Base-by-base conservation (phyloP, 768 basidiomycete species). In the Agaricus subrufescens region DNA sequence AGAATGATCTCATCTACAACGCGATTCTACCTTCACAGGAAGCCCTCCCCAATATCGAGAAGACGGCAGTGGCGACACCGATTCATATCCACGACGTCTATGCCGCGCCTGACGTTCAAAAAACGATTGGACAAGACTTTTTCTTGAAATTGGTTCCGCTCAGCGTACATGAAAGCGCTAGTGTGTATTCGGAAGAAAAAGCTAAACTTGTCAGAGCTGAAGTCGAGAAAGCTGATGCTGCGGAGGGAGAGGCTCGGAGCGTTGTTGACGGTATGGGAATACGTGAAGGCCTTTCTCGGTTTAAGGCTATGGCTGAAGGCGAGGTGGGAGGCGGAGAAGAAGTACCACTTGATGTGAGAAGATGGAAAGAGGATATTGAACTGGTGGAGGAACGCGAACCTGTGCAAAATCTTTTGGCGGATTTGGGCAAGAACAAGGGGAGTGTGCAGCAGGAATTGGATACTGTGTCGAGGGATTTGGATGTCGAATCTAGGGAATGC, bases 1-100 rank as follows among this genome's bases (percentile, higher is more conserved):
- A 97, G 73, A 98, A 98, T 69, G 96, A 98, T 66, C 83, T 99
- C 50, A 96, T 99, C 61, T 99, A 99, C 74, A 94, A 98, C 66
- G 92, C 92, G 3, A 80, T 95, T 54, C 71, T 94, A 0, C 91
- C 94, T 5, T 73, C 88, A 8, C 78, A 85, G 2, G 91, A 95
- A 38, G 80, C 89, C 0, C 79, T 98, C 1, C 84, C 94, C 0
- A 66, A 72, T 8, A 83, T 99, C 58, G 97, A 98, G 54, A 94
- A 94, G 68, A 77, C 88, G 0, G 71, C 76, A 1, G 85, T 95
- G 4, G 94, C 94, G 2, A 85, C 85, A 0, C 85, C 93, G 0
- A 87, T 97, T 51, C 82, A 89, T 1, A 99, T 98, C 55, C 95
- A 98, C 65, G 95, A 98, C 58, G 87, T 98, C 1, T 99, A 96